Conservation (phyloP, 75 land plant genomes). For the Pinus albicaulis region DNA sequence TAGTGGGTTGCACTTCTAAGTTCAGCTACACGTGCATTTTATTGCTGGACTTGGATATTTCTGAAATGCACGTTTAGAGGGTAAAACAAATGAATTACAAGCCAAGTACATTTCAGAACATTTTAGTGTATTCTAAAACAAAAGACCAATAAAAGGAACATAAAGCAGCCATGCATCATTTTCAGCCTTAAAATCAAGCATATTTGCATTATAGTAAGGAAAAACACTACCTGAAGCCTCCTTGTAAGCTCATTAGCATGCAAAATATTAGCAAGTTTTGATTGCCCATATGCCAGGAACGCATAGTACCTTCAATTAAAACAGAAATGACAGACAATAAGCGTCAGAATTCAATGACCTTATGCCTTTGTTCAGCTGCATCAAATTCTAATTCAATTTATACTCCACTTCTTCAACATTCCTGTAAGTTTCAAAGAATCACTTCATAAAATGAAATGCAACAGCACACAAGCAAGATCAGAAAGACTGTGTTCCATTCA, state of each 20-base stretch:
- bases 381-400: no score
- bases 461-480: neutral
- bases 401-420: no score
- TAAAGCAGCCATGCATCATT: neutral
- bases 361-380: no score
- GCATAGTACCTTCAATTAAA: slow-evolving; percentile 26
- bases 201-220: neutral
- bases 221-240: slow-evolving; percentile 40
- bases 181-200: neutral
- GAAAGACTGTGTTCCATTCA: no score
- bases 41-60: no score
- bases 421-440: no score
- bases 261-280: slow-evolving; percentile 63
- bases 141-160: neutral
- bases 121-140: neutral
- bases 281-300: slow-evolving; percentile 52
- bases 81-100: neutral
- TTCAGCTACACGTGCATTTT: no score
- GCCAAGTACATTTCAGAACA: neutral
- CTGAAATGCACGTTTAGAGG: no score
- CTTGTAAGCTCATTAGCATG: slow-evolving; percentile 59
- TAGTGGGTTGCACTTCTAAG: no score
- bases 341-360: no score
- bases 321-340: slow-evolving; percentile 1
- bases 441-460: neutral